These are phyloP conservation scores for Phragmites australis DNA, from an alignment of 176 grass and related monocot species.

Conservation along the genomic window DNA sequence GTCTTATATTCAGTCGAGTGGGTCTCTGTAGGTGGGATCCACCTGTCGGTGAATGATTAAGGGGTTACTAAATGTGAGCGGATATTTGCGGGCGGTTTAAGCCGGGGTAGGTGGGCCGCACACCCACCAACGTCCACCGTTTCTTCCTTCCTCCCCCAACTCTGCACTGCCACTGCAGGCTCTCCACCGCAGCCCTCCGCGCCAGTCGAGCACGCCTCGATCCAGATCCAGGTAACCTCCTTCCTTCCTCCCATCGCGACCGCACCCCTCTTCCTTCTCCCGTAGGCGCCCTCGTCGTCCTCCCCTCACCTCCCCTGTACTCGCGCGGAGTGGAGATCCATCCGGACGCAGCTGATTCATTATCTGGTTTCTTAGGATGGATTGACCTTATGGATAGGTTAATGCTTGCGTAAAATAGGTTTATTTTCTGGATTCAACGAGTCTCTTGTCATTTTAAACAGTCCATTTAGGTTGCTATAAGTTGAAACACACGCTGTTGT, in stretches of 20 bases:
- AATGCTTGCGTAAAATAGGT: background rate
- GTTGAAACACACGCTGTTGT: background rate
- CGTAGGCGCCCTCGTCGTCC: background rate
- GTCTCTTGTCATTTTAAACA: background rate
- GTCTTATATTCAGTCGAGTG: no score
- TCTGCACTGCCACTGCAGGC: no score
- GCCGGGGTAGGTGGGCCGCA: constrained; percentile 4
- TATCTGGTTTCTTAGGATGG: background rate
- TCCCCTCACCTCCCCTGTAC: background rate
- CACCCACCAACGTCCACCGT: background rate
- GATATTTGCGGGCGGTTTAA: background rate
- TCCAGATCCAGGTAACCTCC: constrained; percentile 34
- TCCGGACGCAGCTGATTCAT: background rate
- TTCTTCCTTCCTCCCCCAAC: no score
- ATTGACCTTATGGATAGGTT: background rate
- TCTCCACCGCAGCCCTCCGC: background rate
- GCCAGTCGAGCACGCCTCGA: background rate
- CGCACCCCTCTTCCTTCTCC: background rate
- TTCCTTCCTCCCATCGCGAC: background rate
- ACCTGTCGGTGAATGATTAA: background rate
- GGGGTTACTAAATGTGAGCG: background rate
- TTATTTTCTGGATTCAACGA: background rate
- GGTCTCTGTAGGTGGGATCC: no score
- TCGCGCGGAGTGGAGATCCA: background rate
- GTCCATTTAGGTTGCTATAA: background rate